phyloP scores from a whole-genome alignment of 805 yeast genomes.

The Wickerhamomyces sydowiorum region DNA sequence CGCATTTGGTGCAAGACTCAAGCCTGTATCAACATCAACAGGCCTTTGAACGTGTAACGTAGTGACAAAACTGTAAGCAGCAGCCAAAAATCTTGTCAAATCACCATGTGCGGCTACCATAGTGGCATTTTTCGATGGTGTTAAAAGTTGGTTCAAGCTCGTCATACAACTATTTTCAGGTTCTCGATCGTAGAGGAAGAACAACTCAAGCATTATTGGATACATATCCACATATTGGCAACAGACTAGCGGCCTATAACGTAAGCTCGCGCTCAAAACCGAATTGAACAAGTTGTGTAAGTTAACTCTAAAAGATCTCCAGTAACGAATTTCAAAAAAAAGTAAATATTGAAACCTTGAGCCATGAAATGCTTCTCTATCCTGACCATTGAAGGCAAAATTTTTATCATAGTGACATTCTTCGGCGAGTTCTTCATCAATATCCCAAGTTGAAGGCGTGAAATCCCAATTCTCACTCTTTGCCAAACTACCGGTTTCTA shows the following conservation, averaged over 20 bases:
- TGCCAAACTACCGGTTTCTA: constrained; percentile 1
- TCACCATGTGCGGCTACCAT: constrained; percentile 60
- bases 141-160: constrained; percentile 70
- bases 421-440: constrained; percentile 35
- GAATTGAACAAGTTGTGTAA: constrained; percentile 63
- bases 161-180: constrained; percentile 74
- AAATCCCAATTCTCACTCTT: constrained; percentile 32
- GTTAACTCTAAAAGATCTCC: constrained; percentile 53
- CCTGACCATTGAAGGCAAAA: constrained; percentile 3
- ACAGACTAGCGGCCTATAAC: constrained; percentile 54
- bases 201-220: constrained; percentile 67
- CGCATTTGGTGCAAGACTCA: constrained; percentile 24
- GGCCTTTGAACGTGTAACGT: constrained; percentile 43
- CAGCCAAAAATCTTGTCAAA: constrained; percentile 52
- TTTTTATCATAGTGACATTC: constrained; percentile 38
- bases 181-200: constrained; percentile 64
- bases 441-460: constrained; percentile 38
- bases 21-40: constrained; percentile 29
- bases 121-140: constrained; percentile 69
- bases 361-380: constrained; percentile 26
- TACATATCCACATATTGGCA: constrained; percentile 80
- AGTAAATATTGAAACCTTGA: constrained; percentile 36
- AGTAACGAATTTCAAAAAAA: constrained; percentile 65
- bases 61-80: constrained; percentile 59
- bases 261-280: constrained; percentile 54